phyloP scores from a whole-genome alignment of 208 protist species.

The Crithidia expoeki region DNA sequence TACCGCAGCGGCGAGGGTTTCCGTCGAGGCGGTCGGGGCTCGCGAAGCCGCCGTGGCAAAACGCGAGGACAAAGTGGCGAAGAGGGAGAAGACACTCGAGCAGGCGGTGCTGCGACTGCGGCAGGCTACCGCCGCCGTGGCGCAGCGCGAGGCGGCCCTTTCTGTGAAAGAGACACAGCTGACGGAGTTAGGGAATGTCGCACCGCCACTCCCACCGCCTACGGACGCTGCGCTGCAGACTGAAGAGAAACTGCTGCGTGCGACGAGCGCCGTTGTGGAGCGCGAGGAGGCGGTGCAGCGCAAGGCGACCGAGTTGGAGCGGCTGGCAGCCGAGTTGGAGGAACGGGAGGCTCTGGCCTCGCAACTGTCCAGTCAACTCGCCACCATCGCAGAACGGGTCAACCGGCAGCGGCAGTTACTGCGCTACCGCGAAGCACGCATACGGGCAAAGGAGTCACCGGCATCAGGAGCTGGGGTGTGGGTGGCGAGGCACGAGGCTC shows the following conservation, averaged over 20 bases:
- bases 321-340: constrained; percentile 32
- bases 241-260: constrained; percentile 29
- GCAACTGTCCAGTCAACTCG: constrained; percentile 49
- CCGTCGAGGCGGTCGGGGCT: neutral
- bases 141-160: constrained; percentile 16
- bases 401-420: constrained; percentile 34
- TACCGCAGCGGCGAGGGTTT: neutral
- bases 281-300: constrained; percentile 37
- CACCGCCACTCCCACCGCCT: neutral
- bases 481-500: neutral
- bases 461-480: no score
- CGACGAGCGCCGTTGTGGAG: constrained; percentile 19
- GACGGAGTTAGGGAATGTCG: neutral
- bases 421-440: constrained; percentile 22
- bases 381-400: constrained; percentile 61
- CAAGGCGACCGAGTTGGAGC: constrained; percentile 33
- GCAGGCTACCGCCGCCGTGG: constrained; percentile 24
- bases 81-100: constrained; percentile 23
- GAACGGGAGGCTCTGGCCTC: constrained; percentile 46
- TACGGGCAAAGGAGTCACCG: constrained; percentile 10
- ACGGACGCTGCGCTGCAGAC: neutral
- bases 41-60: neutral
- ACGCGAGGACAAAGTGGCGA: constrained; percentile 13
- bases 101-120: constrained; percentile 27
- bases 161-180: constrained; percentile 5